Base-by-base conservation (phyloP, 129 eudicot genomes). In the Chrysanthemum seticuspe region DNA sequence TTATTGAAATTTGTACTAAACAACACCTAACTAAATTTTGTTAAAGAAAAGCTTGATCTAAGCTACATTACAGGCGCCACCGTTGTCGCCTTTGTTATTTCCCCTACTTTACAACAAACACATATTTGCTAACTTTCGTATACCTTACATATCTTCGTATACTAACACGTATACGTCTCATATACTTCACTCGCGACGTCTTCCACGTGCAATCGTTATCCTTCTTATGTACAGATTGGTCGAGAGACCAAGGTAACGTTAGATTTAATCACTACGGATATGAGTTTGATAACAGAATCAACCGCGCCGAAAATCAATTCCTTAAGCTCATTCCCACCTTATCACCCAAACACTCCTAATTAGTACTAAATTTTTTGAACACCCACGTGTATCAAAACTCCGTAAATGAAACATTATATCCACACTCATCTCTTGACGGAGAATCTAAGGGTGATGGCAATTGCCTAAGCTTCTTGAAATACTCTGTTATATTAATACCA, bases 401-500 rank as follows among this genome's bases (percentile, higher is more conserved):
- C 85, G 97, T 84, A 55, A 88, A 50, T 2, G 97, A 88, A 25
- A 84, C 85, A 81, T 82, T 77, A 80, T 78, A 49, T 51, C 16
- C 65, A 53, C 82, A 73, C 2, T 84, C 90, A 48, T 86, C 96
- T 29, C 65, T 50, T 2, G 84, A 81, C 74, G 97, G 95, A 71
- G 95, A 91, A 65, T 79, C 78, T 62, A 76, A 76, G 79, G 90
- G 81, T 74, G 87, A 83, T 76, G 91, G 78, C 64, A 88, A 78
- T 13, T 66, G 80, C 48, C 80, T 74, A 5, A 79, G 31, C 83
- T 83, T 91, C 68, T 78, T 63, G 15, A 88, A 88, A 79, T 86
- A 88, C 64, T 87, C 96, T n/a, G 51, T 67, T 55, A 91, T 74
- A 48, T 74, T 78, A n/a, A 79, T 70, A 3, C 84, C 84, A 18